Evolutionary conservation across 257 asterid species (phyloP).

Genomic region (Scutellaria barbata): DNA sequence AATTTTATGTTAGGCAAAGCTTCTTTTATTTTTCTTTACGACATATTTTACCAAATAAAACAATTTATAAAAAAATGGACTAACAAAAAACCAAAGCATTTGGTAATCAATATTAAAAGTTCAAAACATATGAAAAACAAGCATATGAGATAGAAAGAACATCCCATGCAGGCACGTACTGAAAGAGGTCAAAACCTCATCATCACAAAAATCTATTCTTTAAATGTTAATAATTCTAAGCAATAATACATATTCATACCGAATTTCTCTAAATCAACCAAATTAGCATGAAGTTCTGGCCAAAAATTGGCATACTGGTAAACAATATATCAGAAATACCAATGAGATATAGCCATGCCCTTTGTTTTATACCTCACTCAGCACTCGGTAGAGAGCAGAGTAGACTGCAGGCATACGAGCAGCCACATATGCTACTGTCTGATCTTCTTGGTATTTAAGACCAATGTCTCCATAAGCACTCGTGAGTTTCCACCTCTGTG

Average conservation of each 20-base stretch:
- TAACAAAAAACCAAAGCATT: slow-evolving; percentile 11
- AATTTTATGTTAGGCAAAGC: slow-evolving; percentile 3
- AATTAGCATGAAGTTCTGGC: slow-evolving; percentile 23
- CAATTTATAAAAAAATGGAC: background rate
- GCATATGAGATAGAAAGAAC: background rate
- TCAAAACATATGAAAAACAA: background rate
- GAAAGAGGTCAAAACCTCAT: background rate
- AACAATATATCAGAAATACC: background rate
- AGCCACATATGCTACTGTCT: slow-evolving; percentile 86
- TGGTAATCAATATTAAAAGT: background rate
- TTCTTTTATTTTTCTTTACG: background rate
- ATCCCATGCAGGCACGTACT: background rate
- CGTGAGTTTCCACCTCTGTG: slow-evolving; percentile 84
- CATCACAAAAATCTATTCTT: background rate
- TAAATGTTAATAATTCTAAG: background rate
- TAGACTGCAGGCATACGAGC: slow-evolving; percentile 98
- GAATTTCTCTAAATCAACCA: slow-evolving; percentile 7
- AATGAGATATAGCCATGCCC: slow-evolving; percentile 15
- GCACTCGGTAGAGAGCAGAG: slow-evolving; percentile 81
- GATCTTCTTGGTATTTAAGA: slow-evolving; percentile 76
- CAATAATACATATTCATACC: background rate
- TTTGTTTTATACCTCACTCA: slow-evolving; percentile 76
- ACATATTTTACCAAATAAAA: slow-evolving; percentile 14
- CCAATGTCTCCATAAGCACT: slow-evolving; percentile 80
- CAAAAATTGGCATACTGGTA: background rate